Evolutionary conservation across 2,329 filamentous ascomycete species (phyloP).

Genomic region (Pseudogymnoascus sp.): DNA sequence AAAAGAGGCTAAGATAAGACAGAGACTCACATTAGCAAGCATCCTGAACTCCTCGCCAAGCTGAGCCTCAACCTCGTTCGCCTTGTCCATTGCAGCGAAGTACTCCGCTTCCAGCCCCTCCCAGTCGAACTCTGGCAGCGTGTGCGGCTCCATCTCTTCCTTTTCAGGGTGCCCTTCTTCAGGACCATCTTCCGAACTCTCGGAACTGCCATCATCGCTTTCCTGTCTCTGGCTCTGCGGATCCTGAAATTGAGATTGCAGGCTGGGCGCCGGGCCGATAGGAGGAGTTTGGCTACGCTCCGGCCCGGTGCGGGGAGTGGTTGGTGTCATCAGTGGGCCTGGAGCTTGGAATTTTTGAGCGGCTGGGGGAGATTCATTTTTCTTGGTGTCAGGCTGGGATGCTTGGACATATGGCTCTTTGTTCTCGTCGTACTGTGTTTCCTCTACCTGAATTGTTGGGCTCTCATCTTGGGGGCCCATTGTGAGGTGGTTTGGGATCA

Average conservation of each 20-base stretch:
- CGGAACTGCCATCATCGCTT: neutral
- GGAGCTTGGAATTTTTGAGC: neutral
- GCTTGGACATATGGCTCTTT: neutral
- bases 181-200: neutral
- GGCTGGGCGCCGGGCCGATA: neutral
- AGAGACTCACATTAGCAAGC: conserved; percentile 53
- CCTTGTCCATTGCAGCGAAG: conserved; percentile 54
- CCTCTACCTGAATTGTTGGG: neutral
- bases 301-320: neutral
- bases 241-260: neutral
- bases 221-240: neutral
- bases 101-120: conserved; percentile 66
- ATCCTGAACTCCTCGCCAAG: conserved; percentile 60
- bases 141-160: conserved; percentile 2
- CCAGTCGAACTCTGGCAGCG: conserved; percentile 59
- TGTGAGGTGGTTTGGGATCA: neutral
- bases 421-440: neutral
- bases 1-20: neutral
- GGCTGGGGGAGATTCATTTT: neutral
- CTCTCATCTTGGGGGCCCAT: neutral
- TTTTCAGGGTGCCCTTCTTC: neutral
- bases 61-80: conserved; percentile 55
- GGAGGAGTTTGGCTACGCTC: neutral
- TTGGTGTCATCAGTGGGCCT: neutral
- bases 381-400: neutral